Evolutionary conservation across 75 land plant genomes (phyloP).

Genomic region (Pinus taeda): DNA sequence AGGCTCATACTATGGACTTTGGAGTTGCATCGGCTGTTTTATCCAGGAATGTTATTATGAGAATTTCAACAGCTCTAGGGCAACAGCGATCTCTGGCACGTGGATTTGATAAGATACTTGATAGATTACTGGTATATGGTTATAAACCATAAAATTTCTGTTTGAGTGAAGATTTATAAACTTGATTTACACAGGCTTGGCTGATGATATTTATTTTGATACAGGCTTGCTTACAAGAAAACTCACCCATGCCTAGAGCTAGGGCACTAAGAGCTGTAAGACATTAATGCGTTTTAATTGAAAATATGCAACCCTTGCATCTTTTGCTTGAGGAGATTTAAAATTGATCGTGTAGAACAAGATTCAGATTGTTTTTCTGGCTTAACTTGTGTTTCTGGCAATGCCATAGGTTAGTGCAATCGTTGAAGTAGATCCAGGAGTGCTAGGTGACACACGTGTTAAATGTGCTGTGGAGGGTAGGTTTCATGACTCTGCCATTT

Average conservation of each 20-base stretch:
- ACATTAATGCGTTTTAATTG: not conserved
- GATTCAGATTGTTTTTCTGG: not conserved
- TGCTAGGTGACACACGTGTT: conserved; percentile 83
- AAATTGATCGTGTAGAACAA: not conserved
- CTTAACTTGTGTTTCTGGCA: not conserved
- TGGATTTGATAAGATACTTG: conserved; percentile 94
- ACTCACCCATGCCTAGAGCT: conserved; percentile 84
- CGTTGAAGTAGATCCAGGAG: conserved; percentile 99
- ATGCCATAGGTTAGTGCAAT: conserved; percentile 79
- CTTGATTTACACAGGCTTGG: not conserved
- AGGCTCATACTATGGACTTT: conserved; percentile 55
- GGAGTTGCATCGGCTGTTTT: conserved; percentile 43
- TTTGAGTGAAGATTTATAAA: not conserved
- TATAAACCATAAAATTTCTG: not conserved
- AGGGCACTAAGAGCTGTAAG: conserved; percentile 97
- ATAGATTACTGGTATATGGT: conserved; percentile 65
- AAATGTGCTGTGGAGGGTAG: conserved; percentile 98
- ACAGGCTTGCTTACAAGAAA: conserved; percentile 91
- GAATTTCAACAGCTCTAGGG: conserved; percentile 72
- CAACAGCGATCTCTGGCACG: conserved; percentile 86
- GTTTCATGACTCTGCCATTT: conserved; percentile 94
- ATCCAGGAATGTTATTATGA: conserved; percentile 64
- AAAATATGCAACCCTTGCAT: not conserved
- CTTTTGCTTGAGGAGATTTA: not conserved
- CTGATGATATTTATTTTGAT: conserved; percentile 11